Evolutionary conservation across 371 early-diverging fungal genomes (phyloP), one percentile per base, ranked within the genome.

Genomic region (Blakeslea trispora): DNA sequence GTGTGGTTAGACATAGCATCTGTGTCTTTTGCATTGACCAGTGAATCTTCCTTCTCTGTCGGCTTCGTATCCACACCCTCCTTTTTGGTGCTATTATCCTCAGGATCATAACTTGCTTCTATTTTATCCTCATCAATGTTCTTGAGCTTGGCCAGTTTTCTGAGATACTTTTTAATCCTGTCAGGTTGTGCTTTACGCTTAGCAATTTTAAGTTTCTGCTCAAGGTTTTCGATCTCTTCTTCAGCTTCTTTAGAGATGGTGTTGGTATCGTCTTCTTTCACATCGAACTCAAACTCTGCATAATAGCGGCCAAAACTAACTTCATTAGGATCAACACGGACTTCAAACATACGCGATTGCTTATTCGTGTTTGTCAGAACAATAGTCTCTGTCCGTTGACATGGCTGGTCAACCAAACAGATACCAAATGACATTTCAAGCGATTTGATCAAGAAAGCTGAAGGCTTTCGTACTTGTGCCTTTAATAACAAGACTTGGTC

Each of bases 121-220:
- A 45, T 54, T 3, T 39, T 59, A 1, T 52, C 59, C 22, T 66
- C 61, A 13, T 70, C 75, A n/a, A 65, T 57, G 51, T 81, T 76
- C 57, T 69, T 68, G 10, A 78, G 48, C 45, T 78, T 78, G 22
- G 88, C 85, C 39, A 97, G 67, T 59, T 92, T 91, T 42, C 86
- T 88, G n/a, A 79, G 56, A 37, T 95, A 85, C 65, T 96, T 95
- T 47, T 87, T 81, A 3, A 91, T 86, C 69, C 98, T 98, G 24
- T 97, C 98, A 3, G 82, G 79, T 10, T 87, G 85, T 15, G 91
- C 92, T 68, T 98, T 98, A 44, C 97, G 84, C 45, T 79, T 82
- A 0, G 97, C 97, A 68, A 98, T 98, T 72, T 98, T 98, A 32
- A 97, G 79, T 71, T 98, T 98, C 59, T 98, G 98, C 70, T 97